A percentile compares a stretch with the other conserved stretches of the same genome.
These are phyloP conservation scores for Cytospora mali DNA, from an alignment of 2,329 filamentous ascomycete genomes.

Conservation along the genomic window DNA sequence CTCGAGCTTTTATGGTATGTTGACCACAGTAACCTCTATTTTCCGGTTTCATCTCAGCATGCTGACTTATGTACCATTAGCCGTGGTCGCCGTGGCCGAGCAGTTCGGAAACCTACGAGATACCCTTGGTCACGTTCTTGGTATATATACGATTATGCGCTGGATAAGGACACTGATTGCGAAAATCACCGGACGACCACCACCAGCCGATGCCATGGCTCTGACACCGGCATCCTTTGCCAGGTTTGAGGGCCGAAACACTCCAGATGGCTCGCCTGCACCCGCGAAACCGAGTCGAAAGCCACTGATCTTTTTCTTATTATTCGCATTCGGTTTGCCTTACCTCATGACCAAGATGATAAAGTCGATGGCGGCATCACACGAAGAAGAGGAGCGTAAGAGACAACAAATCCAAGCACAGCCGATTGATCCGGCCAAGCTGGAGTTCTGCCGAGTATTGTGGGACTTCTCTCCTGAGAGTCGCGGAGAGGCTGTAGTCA, in stretches of 20 bases:
- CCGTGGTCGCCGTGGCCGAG: conserved; percentile 97
- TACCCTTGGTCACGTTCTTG: conserved; percentile 88
- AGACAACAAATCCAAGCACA: conserved; percentile 53
- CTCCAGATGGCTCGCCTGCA: conserved; percentile 63
- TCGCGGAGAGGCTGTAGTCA: conserved; percentile 53
- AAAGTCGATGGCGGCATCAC: conserved; percentile 75
- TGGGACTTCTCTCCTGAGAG: conserved; percentile 91
- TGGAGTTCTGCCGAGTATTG: conserved; percentile 93
- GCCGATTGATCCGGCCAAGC: conserved; percentile 80
- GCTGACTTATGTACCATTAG: conserved; percentile 47
- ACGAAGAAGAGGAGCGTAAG: conserved; percentile 78
- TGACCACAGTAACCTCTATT: neutral
- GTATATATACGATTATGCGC: conserved; percentile 93
- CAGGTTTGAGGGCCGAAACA: conserved; percentile 74
- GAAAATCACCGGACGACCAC: conserved; percentile 88
- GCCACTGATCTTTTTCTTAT: conserved; percentile 92
- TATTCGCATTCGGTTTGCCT: conserved; percentile 91
- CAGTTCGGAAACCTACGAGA: conserved; percentile 93
- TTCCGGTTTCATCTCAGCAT: conserved; percentile 9
- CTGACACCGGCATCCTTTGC: conserved; percentile 92
- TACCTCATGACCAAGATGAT: conserved; percentile 98
- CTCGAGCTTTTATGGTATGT: conserved; percentile 94
- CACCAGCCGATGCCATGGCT: conserved; percentile 81
- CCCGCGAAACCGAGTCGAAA: conserved; percentile 81
- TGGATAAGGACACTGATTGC: conserved; percentile 92